phyloP scores from a whole-genome alignment of 1,284 basidiomycete genomes.

The Austroboletus novae-zelandiae region DNA sequence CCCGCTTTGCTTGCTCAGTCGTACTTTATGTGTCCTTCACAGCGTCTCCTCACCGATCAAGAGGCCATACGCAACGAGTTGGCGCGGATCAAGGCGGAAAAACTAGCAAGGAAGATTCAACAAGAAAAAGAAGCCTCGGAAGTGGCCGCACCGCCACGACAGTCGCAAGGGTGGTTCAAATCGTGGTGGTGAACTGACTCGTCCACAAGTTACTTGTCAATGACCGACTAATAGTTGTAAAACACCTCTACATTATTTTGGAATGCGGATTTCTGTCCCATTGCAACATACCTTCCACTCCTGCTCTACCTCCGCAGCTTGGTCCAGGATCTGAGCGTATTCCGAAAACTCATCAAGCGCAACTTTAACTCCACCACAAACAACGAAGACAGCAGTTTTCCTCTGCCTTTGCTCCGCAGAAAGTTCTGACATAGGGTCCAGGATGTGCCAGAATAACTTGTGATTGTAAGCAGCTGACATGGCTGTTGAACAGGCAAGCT shows the following conservation, averaged over 20 bases:
- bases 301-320: constrained; percentile 27
- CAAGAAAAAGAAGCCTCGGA: constrained; percentile 35
- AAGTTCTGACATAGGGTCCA: constrained; percentile 44
- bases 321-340: constrained; percentile 42
- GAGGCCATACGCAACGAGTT: constrained; percentile 63
- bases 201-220: background rate
- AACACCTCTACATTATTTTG: constrained; percentile 14
- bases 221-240: background rate
- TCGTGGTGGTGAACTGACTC: constrained; percentile 24
- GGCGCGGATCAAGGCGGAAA: constrained; percentile 64
- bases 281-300: constrained; percentile 41
- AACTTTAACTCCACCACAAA: constrained; percentile 49
- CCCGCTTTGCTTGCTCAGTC: background rate
- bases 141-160: constrained; percentile 18
- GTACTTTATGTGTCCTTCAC: constrained; percentile 10
- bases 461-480: constrained; percentile 61
- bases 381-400: constrained; percentile 28
- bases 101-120: constrained; percentile 46
- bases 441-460: constrained; percentile 44
- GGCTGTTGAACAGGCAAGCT: constrained; percentile 69
- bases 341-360: constrained; percentile 50
- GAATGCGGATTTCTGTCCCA: constrained; percentile 34
- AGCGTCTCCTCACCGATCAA: constrained; percentile 66
- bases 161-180: constrained; percentile 29
- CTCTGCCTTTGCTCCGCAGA: constrained; percentile 23